Percentiles rank a stretch among this genome's conserved stretches.
These are phyloP conservation scores for Penicillium sp. DNA, from an alignment of 2,329 filamentous ascomycete genomes.

Conservation along the genomic window DNA sequence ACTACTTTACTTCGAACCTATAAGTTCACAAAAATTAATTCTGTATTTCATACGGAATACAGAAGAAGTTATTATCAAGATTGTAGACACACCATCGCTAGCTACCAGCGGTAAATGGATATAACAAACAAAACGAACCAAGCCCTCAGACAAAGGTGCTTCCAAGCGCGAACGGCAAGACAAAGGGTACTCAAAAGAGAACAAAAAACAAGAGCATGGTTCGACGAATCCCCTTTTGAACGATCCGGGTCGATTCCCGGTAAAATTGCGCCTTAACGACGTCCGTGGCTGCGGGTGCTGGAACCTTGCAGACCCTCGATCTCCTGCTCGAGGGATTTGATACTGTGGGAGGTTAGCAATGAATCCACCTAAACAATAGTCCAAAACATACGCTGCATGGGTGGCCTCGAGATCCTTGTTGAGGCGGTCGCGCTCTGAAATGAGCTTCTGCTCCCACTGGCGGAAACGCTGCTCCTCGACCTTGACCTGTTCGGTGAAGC, in stretches of 20 bases:
- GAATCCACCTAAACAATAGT: background rate
- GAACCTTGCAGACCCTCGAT: slow-evolving; percentile 91
- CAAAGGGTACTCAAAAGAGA: slow-evolving; percentile 36
- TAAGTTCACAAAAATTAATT: slow-evolving; percentile 30
- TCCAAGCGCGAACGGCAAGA: slow-evolving; percentile 31
- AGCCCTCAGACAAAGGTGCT: slow-evolving; percentile 29
- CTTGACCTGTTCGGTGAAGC: slow-evolving; percentile 99
- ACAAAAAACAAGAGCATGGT: slow-evolving; percentile 32
- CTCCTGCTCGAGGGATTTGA: slow-evolving; percentile 68
- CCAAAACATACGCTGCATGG: slow-evolving; percentile 65
- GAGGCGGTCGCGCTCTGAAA: slow-evolving; percentile 94
- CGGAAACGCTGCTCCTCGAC: slow-evolving; percentile 99
- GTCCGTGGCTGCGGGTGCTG: slow-evolving; percentile 85
- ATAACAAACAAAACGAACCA: slow-evolving; percentile 34
- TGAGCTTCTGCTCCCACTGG: slow-evolving; percentile 99
- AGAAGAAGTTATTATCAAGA: slow-evolving; percentile 43
- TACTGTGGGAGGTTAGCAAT: slow-evolving; percentile 38
- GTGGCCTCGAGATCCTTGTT: slow-evolving; percentile 99
- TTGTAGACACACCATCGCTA: slow-evolving; percentile 42
- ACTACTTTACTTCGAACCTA: background rate
- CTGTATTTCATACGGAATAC: slow-evolving; percentile 41
- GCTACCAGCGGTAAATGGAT: slow-evolving; percentile 40
- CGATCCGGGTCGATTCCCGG: slow-evolving; percentile 17
- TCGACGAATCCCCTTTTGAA: slow-evolving; percentile 28
- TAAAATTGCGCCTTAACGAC: slow-evolving; percentile 61